These are phyloP conservation scores for Rhizoclosmatium sp. DNA, from an alignment of 192 early-diverging fungal genomes.

Conservation along the genomic window DNA sequence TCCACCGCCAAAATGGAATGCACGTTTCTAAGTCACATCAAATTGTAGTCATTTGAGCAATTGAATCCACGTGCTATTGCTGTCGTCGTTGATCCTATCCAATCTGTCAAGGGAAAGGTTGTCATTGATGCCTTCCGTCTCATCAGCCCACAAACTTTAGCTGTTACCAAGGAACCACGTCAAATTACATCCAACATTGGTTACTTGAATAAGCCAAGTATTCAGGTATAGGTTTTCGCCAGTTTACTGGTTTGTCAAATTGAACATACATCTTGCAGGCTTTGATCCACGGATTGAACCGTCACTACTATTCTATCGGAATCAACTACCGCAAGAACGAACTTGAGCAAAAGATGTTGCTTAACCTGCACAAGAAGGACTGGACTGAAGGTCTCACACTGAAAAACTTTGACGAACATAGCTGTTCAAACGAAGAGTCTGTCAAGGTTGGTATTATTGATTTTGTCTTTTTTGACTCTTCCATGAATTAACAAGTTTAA, in stretches of 20 bases:
- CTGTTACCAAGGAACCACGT: conserved; percentile 91
- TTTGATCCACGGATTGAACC: conserved; percentile 96
- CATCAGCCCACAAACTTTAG: conserved; percentile 87
- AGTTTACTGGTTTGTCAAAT: conserved; percentile 8
- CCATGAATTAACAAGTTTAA: not conserved
- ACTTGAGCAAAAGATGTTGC: conserved; percentile 98
- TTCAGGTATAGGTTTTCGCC: conserved; percentile 67
- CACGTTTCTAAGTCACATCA: not conserved
- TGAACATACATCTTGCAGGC: conserved; percentile 56
- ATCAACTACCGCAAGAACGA: conserved; percentile 99
- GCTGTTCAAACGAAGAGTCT: conserved; percentile 80
- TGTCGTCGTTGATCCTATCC: conserved; percentile 99
- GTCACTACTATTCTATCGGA: conserved; percentile 99
- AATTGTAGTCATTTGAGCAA: conserved; percentile 83
- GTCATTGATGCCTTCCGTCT: conserved; percentile 99
- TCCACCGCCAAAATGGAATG: not conserved
- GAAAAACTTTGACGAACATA: conserved; percentile 82
- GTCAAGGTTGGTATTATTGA: conserved; percentile 70
- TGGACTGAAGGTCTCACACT: conserved; percentile 96
- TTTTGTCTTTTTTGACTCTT: not conserved
- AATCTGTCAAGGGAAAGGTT: conserved; percentile 99
- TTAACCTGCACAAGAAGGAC: conserved; percentile 98
- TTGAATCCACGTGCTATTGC: conserved; percentile 95
- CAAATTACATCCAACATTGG: conserved; percentile 99
- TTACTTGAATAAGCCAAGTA: conserved; percentile 95